Base-by-base conservation (phyloP, 345 rosid genomes). In the Anastatica hierochuntica region DNA sequence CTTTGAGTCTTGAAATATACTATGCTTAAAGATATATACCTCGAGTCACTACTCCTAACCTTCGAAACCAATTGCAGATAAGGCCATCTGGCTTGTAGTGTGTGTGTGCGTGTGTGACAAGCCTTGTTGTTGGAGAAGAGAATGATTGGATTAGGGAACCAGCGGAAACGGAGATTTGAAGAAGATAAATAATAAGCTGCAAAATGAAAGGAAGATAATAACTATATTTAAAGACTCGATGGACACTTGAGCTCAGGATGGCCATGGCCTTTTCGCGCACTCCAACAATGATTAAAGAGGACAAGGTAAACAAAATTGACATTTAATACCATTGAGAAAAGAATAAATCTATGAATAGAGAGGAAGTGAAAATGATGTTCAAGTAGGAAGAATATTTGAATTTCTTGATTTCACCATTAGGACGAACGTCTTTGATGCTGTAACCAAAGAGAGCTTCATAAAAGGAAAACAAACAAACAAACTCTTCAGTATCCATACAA, bases 371-470 rank as follows among this genome's bases (percentile, higher is more conserved):
- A 56, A 69, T 56, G 3, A 84, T 89, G 77, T 85, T 85, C 14
- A 87, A 85, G 81, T 85, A 85, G 13, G 83, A 90, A 82, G 95
- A 95, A 53, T 96, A 88, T 81, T 90, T 71, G 90, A 88, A 92
- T 68, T 92, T 92, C 95, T 83, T 88, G 84, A 92, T 92, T 73
- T 95, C 98, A 72, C 98, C 96, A 77, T 81, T 72, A 0, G 98
- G 98, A 20, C 96, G 79, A 59, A 92, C 68, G 84, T 92, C 95
- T 84, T 92, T 95, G 67, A 92, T 88, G 94, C 95, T 77, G 81
- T 92, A 92, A 66, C 92, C 98, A n/a, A 92, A 80, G 62, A 96
- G 98, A 67, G 98, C 95, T 79, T 92, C 98, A 72, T 88, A 90
- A 68, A 68, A 73, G 43, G 80, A 73, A n/a, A n/a, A n/a, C n/a